Percentiles rank a stretch among this genome's conserved stretches.
These are phyloP conservation scores for Pseudonitzschia pungens DNA, from an alignment of 108 stramenopile species.

Conservation along the genomic window DNA sequence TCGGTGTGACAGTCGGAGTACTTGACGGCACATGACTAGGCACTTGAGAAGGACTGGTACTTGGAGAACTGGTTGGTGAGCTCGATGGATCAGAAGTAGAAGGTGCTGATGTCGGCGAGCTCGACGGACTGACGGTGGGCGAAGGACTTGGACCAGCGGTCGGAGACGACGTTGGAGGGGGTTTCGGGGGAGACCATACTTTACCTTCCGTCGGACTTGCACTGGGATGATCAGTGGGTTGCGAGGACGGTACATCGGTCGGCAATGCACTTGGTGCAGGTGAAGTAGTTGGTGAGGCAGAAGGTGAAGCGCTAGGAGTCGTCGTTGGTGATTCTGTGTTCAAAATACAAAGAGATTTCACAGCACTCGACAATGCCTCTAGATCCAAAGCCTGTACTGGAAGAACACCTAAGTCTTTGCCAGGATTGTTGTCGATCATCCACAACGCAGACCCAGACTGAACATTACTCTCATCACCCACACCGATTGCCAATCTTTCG, in stretches of 20 bases:
- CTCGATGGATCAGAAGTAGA: neutral
- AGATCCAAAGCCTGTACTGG: constrained; percentile 13
- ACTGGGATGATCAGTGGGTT: neutral
- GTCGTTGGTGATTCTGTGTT: constrained; percentile 11
- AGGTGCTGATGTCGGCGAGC: neutral
- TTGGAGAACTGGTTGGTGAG: constrained; percentile 15
- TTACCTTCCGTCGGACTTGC: neutral
- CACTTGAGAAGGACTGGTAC: neutral
- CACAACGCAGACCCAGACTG: constrained; percentile 18
- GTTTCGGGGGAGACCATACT: neutral
- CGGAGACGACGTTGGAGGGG: constrained; percentile 1
- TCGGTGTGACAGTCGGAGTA: constrained; percentile 8
- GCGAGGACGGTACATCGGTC: neutral
- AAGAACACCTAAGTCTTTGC: neutral
- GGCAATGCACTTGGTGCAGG: neutral
- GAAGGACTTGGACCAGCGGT: neutral
- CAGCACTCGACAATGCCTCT: constrained; percentile 12
- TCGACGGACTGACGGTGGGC: constrained; percentile 19
- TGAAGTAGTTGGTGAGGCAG: neutral
- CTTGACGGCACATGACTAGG: neutral
- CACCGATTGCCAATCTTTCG: constrained; percentile 33
- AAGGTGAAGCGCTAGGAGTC: neutral
- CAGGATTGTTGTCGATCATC: constrained; percentile 25
- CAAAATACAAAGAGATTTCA: constrained; percentile 15
- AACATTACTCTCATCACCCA: constrained; percentile 30